Percentiles rank a stretch among this genome's conserved stretches.
Conservation (phyloP, 164 flowering plant genomes). For the Tetrastigma voinierianum region DNA sequence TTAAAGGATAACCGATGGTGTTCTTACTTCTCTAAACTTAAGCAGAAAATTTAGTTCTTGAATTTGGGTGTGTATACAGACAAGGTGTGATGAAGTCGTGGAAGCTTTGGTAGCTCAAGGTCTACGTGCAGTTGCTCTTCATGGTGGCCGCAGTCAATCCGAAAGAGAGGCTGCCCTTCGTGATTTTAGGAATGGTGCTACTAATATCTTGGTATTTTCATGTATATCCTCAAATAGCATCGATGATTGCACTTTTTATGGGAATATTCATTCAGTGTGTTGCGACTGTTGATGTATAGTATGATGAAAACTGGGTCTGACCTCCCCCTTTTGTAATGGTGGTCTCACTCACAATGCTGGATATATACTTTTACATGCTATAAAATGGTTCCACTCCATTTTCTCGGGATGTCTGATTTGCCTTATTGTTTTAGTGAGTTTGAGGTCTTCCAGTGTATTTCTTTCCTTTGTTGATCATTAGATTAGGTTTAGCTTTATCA, state of each 20-base stretch:
- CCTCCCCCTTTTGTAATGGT: neutral
- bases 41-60: neutral
- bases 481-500: neutral
- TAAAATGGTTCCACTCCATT: neutral
- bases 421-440: too few species aligned
- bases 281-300: neutral
- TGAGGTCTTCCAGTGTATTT: neutral
- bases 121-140: slow-evolving; percentile 64
- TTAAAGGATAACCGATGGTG: neutral
- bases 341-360: neutral
- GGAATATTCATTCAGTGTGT: neutral
- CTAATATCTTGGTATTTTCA: slow-evolving; percentile 51
- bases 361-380: neutral
- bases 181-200: slow-evolving; percentile 57
- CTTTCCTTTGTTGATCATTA: neutral
- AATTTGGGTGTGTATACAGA: slow-evolving; percentile 29
- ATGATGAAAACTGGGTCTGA: neutral
- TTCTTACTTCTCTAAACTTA: neutral
- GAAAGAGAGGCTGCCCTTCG: slow-evolving; percentile 69
- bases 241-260: slow-evolving; percentile 4
- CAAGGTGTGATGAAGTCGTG: slow-evolving; percentile 64
- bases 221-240: neutral
- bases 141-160: slow-evolving; percentile 72
- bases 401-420: neutral
- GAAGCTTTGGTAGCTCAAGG: slow-evolving; percentile 67